phyloP scores from a whole-genome alignment of 768 basidiomycete genomes.

The Mycena amicta region DNA sequence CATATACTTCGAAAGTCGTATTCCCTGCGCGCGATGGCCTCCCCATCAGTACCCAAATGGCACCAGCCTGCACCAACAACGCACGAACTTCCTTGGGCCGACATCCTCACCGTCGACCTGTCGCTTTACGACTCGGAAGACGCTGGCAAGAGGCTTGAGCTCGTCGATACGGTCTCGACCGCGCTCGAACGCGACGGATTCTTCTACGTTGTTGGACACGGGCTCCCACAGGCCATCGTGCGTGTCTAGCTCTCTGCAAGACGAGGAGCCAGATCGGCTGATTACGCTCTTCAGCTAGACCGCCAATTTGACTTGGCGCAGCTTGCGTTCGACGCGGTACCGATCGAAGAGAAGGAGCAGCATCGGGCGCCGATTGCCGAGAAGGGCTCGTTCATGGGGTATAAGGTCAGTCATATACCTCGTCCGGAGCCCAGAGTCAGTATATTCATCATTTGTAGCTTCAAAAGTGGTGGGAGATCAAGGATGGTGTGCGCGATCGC shows the following conservation, averaged over 20 bases:
- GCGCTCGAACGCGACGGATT: constrained; percentile 38
- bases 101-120: constrained; percentile 40
- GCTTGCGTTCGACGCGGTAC: constrained; percentile 33
- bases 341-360: constrained; percentile 33
- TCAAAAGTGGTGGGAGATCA: constrained; percentile 39
- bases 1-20: background rate
- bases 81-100: constrained; percentile 34
- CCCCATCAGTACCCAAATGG: constrained; percentile 26
- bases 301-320: constrained; percentile 36
- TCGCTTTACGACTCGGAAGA: constrained; percentile 31
- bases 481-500: constrained; percentile 35
- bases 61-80: constrained; percentile 25
- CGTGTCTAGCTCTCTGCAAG: background rate
- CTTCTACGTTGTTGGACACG: constrained; percentile 39
- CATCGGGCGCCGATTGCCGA: constrained; percentile 36
- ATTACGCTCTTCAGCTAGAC: constrained; percentile 27
- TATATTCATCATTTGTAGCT: constrained; percentile 24
- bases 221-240: constrained; percentile 29
- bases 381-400: constrained; percentile 37
- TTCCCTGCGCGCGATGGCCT: background rate
- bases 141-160: constrained; percentile 15
- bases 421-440: background rate
- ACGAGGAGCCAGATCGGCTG: too few species aligned
- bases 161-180: constrained; percentile 31
- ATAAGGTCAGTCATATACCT: constrained; percentile 28